Evolutionary conservation across 2,329 filamentous ascomycete genomes (phyloP), one percentile per base, ranked within the genome.

Genomic region (Hawksworthiomyces lignivorus): DNA sequence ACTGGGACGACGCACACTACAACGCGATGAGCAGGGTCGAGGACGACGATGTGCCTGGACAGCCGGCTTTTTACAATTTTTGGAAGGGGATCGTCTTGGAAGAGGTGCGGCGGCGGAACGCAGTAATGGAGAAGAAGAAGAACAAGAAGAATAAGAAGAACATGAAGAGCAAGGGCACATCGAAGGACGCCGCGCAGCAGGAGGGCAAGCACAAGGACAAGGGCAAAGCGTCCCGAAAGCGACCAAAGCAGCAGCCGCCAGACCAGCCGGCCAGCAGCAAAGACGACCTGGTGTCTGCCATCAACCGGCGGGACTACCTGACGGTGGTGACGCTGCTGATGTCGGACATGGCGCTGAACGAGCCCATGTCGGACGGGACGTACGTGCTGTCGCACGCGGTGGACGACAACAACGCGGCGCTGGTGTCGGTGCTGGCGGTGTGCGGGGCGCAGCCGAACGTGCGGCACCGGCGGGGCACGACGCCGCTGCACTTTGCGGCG

Each of bases 401-500:
- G 24, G 30, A 28, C 36, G 36, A 39, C 36, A 26, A 44, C 41
- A 44, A 35, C 26, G 9, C 41, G 7, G 41, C 41, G 14, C 30
- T 44, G 11, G 41, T 44, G 7, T 39, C 36, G 7, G 27, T 39
- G 14, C 41, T 44, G 9, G 41, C 35, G 18, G 27, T 39, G 17
- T 44, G 41, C 18, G 43, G 38, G 15, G 54, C 52, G 27, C 39
- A 48, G 3, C 39, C 47, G 5, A 46, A 51, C 9, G 46, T 41
- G 7, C 20, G 29, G 7, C 47, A 43, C 33, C 40, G 41, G 10
- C 36, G 40, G 10, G 51, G 55, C 2, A 52, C 47, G 20, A 44
- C 47, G 7, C 48, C 54, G n/a, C 46, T 56, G 14, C 54, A 56
- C 40, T 44, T 54, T 41, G 54, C 53, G 18, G 49, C 52, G 20